Evolutionary conservation across 2,329 filamentous ascomycete species (phyloP).

Genomic region (Penicillium verrucosum): DNA sequence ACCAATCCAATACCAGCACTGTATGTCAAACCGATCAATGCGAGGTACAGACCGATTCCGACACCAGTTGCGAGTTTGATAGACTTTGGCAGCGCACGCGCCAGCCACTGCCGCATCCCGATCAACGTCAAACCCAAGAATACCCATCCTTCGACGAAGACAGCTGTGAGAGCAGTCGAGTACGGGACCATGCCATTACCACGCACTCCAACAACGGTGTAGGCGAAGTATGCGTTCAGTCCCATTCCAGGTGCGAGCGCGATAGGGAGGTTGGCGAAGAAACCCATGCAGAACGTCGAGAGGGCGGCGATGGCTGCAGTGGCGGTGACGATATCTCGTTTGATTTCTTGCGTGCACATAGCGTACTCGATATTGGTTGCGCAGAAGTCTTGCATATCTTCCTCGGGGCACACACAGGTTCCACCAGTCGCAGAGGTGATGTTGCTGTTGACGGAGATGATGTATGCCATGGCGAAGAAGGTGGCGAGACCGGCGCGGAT

Average conservation of each 20-base stretch:
- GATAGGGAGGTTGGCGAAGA: constrained; percentile 77
- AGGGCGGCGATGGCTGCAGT: constrained; percentile 80
- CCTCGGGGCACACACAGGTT: constrained; percentile 67
- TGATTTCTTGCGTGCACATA: constrained; percentile 54
- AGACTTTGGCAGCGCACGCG: constrained; percentile 73
- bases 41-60: constrained; percentile 77
- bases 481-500: constrained; percentile 78
- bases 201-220: constrained; percentile 73
- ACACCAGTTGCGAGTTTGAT: constrained; percentile 86
- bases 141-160: constrained; percentile 84
- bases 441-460: constrained; percentile 64
- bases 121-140: constrained; percentile 77
- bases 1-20: constrained; percentile 78
- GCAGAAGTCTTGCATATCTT: constrained; percentile 45
- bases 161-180: constrained; percentile 72
- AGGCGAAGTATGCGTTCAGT: constrained; percentile 83
- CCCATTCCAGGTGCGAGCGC: constrained; percentile 74
- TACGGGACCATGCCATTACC: constrained; percentile 72
- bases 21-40: constrained; percentile 66
- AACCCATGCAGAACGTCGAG: constrained; percentile 77
- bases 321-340: constrained; percentile 77
- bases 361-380: constrained; percentile 47
- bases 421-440: constrained; percentile 71
- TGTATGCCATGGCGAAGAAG: constrained; percentile 79
- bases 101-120: constrained; percentile 84